Base-by-base conservation (phyloP, 164 flowering plant genomes). In the Tetrastigma voinierianum region DNA sequence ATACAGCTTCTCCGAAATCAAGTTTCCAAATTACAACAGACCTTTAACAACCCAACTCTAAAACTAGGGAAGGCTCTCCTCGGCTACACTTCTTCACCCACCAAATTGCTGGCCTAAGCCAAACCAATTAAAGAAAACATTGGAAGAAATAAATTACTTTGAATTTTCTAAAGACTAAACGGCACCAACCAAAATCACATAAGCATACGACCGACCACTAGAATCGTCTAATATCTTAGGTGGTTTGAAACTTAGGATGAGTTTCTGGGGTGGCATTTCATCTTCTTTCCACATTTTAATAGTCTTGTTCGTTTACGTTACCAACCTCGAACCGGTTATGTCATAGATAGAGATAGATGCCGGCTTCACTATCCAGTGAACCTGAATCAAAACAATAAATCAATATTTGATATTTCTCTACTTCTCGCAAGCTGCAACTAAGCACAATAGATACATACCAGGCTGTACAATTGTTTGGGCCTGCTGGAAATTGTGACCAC, bases 281-380 rank as follows among this genome's bases (percentile, higher is more conserved):
- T 96, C 99, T 77, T 91, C 92, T 78, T 87, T 96, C 98, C 99
- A 96, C 98, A 96, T 90, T 76, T 96, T 93, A 25, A 96, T 96
- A 1, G 98, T 96, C 79, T 96, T 96, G 72, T 93, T 97, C 3
- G 99, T 97, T 67, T 96, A 96, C 13, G 92, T 82, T 4, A 96
- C 79, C 1, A 96, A 95, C 71, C 97, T 80, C 14, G 98, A 71
- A 24, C 98, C 99, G 7, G 96, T 96, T 2, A 85, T 1, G 65
- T 93, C 99, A 54, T 90, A 93, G 1, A 80, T 19, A 84, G 68
- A 19, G 98, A 67, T 96, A 96, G 2, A 96, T 91, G 45, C 95
- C 97, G 60, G 98, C 97, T 78, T 96, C 97, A 77, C 98, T 93
- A 58, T 96, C 99, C 91, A 96, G 73, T 24, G 99, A 96, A 11